Base-by-base conservation (phyloP, 768 basidiomycete genomes). In the Auriscalpium vulgare region DNA sequence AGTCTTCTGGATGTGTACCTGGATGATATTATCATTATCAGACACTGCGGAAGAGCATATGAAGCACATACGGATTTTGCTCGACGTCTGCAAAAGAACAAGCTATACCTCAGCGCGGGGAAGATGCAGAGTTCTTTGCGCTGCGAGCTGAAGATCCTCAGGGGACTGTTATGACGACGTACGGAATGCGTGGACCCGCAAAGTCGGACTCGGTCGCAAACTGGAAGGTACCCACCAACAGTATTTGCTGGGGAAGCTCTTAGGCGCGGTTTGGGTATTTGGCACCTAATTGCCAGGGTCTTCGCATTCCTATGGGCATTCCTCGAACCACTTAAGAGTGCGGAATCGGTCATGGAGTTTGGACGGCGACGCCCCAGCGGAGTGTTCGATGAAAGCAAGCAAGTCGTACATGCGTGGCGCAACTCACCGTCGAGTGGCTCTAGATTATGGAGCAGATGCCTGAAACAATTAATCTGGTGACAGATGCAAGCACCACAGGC, bases 201-300 rank as follows among this genome's bases (percentile, higher is more conserved):
- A 69, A 56, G 57, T 65, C 52, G 8, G 58, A 54, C 65, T 60
- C 37, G n/a, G 52, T 70, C 52, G 65, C 11, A 52, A 69, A 44
- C 43, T 76, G 52, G 70, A 68, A 67, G 54, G 47, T 54, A 8
- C 68, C 69, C 3, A 65, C 63, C 1, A 63, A 50, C 40, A 55
- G 59, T 67, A 71, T 67, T 53, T 71, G 6, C 47, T 74, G n/a
- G n/a, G 53, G 47, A 1, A 65, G 68, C 2, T 76, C 57, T 50
- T 73, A 0, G 73, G 75, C 1, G 59, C 70, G 1, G 75, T n/a
- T 72, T 0, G 70, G 72, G 1, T 76, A 67, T 54, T 48, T 58
- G 1, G 63, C 65, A 0, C 50, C 50, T 3, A 59, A 59, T 35
- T 57, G 57, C 38, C 17, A 40, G 14, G 57, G 46, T 5, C 55